phyloP scores from a whole-genome alignment of 2,329 filamentous ascomycete species.

The Fusarium xylarioides region DNA sequence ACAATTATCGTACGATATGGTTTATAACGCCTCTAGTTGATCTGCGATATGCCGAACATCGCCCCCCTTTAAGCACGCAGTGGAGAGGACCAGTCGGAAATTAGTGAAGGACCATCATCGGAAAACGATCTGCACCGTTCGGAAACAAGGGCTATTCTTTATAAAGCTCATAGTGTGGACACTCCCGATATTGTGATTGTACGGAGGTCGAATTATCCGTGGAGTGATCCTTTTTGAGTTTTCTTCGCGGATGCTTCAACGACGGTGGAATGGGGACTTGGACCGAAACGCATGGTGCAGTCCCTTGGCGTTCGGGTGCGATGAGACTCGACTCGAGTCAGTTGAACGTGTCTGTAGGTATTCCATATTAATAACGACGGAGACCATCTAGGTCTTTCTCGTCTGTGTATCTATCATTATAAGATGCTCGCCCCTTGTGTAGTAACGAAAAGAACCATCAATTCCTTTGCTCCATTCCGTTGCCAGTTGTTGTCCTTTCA shows the following conservation, averaged over 20 bases:
- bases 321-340: neutral
- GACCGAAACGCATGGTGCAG: neutral
- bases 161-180: neutral
- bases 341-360: neutral
- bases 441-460: neutral
- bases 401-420: slow-evolving; percentile 28
- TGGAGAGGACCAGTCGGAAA: slow-evolving; percentile 26
- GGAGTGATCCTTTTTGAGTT: neutral
- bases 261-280: slow-evolving; percentile 1
- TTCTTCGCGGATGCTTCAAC: neutral
- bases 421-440: slow-evolving; percentile 13
- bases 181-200: neutral
- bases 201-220: slow-evolving; percentile 27
- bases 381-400: slow-evolving; percentile 35
- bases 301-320: neutral
- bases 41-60: neutral
- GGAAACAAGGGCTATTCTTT: neutral
- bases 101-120: slow-evolving; percentile 29
- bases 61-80: neutral
- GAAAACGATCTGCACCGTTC: slow-evolving; percentile 2
- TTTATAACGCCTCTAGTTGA: neutral
- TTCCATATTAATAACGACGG: slow-evolving; percentile 35
- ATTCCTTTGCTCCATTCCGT: slow-evolving; percentile 21
- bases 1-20: slow-evolving; percentile 21
- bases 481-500: slow-evolving; percentile 7